Conservation (phyloP, 2,329 filamentous ascomycete genomes). For the Dichotomopilus funicola region DNA sequence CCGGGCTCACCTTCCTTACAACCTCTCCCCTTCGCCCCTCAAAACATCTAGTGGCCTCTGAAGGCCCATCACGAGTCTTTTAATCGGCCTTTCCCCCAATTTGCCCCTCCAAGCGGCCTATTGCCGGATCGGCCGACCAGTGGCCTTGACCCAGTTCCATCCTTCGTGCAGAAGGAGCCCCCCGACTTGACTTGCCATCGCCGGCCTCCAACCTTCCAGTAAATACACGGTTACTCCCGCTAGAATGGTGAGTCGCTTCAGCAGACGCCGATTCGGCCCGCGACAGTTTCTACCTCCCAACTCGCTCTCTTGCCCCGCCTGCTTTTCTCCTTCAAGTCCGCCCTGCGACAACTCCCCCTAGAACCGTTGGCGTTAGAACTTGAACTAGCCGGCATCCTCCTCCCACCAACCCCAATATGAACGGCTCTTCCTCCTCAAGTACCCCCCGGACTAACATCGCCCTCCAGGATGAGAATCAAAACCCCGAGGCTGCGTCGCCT, state of each 20-base stretch:
- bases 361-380: neutral
- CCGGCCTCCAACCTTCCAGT: slow-evolving; percentile 14
- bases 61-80: neutral
- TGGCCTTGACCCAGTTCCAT: neutral
- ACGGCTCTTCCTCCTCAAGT: slow-evolving; percentile 12
- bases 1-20: neutral
- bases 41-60: neutral
- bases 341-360: neutral
- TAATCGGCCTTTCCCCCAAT: neutral
- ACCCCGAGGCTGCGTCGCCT: slow-evolving; percentile 45
- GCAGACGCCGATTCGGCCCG: neutral
- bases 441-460: slow-evolving; percentile 23
- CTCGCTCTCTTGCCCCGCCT: neutral
- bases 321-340: neutral
- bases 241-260: slow-evolving; percentile 18
- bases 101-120: neutral
- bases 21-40: neutral
- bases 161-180: slow-evolving; percentile 8
- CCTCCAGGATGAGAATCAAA: slow-evolving; percentile 40
- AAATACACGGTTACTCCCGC: neutral
- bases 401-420: slow-evolving; percentile 5
- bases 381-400: neutral
- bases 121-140: slow-evolving; percentile 2
- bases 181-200: slow-evolving; percentile 12
- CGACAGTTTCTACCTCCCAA: neutral